Conservation (phyloP, 371 early-diverging fungal genomes). For the Apophysomyces sp. region DNA sequence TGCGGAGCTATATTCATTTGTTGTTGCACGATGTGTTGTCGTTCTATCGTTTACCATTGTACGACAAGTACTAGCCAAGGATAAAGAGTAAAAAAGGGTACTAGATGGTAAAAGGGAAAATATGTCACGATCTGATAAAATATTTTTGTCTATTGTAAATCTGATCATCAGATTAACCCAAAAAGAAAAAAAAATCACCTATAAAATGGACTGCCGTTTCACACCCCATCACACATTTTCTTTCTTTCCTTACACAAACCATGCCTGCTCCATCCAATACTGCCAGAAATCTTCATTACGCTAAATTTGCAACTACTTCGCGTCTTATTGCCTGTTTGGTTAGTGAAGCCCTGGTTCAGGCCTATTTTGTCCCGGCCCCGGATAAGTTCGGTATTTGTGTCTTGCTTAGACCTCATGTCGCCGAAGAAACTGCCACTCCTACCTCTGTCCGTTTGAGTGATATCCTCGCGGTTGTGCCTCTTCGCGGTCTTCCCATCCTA, state of each 20-base stretch:
- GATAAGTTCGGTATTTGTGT: conserved; percentile 17
- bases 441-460: conserved; percentile 10
- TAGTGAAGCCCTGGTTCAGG: conserved; percentile 55
- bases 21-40: background rate
- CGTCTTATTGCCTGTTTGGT: conserved; percentile 61
- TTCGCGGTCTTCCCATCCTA: conserved; percentile 40
- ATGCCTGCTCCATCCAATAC: conserved; percentile 22
- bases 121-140: background rate
- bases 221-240: background rate
- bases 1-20: background rate
- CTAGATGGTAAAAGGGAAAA: too few species aligned
- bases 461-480: conserved; percentile 39
- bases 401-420: background rate
- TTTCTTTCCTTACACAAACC: background rate
- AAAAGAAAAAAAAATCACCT: background rate
- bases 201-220: background rate
- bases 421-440: background rate
- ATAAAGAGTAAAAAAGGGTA: background rate
- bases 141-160: background rate
- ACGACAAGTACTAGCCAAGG: background rate
- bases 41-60: background rate
- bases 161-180: conserved; percentile 2
- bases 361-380: conserved; percentile 30
- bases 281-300: conserved; percentile 34
- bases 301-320: conserved; percentile 58